These are phyloP conservation scores for Candida tetrigidarum DNA, from an alignment of 1,139 yeast species.

Conservation along the genomic window DNA sequence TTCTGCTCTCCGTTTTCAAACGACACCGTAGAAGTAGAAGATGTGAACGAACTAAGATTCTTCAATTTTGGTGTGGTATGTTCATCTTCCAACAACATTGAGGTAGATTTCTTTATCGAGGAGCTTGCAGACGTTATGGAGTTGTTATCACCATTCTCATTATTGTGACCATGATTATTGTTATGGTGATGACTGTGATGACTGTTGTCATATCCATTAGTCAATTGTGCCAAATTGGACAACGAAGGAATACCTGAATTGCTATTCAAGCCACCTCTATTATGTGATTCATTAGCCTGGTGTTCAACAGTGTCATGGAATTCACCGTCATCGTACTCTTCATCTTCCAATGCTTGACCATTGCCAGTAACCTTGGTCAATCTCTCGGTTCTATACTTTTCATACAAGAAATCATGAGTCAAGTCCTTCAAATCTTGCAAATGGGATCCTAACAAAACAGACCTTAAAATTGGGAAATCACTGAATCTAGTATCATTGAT, in stretches of 20 bases:
- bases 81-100: slow-evolving; percentile 42
- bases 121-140: slow-evolving; percentile 29
- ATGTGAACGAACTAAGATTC: slow-evolving; percentile 33
- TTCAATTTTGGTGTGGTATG: slow-evolving; percentile 34
- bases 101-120: slow-evolving; percentile 30
- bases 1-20: slow-evolving; percentile 20
- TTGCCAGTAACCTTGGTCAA: slow-evolving; percentile 53
- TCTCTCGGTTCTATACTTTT: slow-evolving; percentile 90
- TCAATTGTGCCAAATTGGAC: slow-evolving; percentile 66
- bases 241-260: slow-evolving; percentile 56
- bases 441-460: slow-evolving; percentile 89
- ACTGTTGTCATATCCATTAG: slow-evolving; percentile 22
- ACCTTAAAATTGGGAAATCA: slow-evolving; percentile 82
- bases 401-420: slow-evolving; percentile 91
- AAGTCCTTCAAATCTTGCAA: slow-evolving; percentile 90
- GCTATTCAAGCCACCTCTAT: slow-evolving; percentile 6
- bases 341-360: slow-evolving; percentile 27
- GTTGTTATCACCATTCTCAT: slow-evolving; percentile 19
- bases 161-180: neutral
- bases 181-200: slow-evolving; percentile 2
- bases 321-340: slow-evolving; percentile 21
- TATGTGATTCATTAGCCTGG: slow-evolving; percentile 12
- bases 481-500: slow-evolving; percentile 80
- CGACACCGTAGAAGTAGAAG: slow-evolving; percentile 37
- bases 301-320: slow-evolving; percentile 38